Evolutionary conservation across 352 stramenopile species (phyloP).

Genomic region (Plasmopara halstedii): DNA sequence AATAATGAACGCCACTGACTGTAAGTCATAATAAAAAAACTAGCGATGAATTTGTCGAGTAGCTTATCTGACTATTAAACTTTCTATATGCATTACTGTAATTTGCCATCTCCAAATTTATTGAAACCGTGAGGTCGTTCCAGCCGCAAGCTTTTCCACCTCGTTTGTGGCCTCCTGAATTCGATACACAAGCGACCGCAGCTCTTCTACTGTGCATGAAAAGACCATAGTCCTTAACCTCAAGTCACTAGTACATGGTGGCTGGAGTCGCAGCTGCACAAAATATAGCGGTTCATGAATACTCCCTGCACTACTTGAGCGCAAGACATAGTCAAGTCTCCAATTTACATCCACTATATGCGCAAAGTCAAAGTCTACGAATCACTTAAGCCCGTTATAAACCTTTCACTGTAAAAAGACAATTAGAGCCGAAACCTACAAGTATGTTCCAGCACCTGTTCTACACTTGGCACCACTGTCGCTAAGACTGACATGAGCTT

Average conservation of each 20-base stretch:
- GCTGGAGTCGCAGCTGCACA: conserved; percentile 56
- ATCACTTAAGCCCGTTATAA: neutral
- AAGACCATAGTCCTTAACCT: conserved; percentile 35
- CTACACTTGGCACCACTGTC: conserved; percentile 11
- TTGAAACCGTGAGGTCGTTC: conserved; percentile 9
- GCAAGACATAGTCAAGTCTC: conserved; percentile 65
- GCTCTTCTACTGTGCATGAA: conserved; percentile 58
- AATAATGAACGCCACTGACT: conserved; percentile 6
- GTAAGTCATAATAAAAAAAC: no score
- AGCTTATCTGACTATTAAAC: no score
- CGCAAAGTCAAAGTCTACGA: conserved; percentile 60
- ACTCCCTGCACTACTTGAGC: conserved; percentile 43
- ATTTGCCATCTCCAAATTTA: no score
- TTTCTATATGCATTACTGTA: no score
- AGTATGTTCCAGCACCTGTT: conserved; percentile 25
- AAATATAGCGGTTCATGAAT: conserved; percentile 55
- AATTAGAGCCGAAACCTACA: conserved; percentile 11
- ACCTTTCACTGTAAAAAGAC: neutral
- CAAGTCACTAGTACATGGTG: conserved; percentile 17
- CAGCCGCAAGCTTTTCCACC: conserved; percentile 45
- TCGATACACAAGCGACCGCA: conserved; percentile 61
- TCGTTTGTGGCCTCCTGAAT: conserved; percentile 57
- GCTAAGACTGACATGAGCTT: conserved; percentile 18
- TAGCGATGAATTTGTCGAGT: no score
- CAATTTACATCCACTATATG: conserved; percentile 64